These are phyloP conservation scores for Diplodia mutila DNA, from an alignment of 2,329 filamentous ascomycete genomes.

Conservation along the genomic window DNA sequence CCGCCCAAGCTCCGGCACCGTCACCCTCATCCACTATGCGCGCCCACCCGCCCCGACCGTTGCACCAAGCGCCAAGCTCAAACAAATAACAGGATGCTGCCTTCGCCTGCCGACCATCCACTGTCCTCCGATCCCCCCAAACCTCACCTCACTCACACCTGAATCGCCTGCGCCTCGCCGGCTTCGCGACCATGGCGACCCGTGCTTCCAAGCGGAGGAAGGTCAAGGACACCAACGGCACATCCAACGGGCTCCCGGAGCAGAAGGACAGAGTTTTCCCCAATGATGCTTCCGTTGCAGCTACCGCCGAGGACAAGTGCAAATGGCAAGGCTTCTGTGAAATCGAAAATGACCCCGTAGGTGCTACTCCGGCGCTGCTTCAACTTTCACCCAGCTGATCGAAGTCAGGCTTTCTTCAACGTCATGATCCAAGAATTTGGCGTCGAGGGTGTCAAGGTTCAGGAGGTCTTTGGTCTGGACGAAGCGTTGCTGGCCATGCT, in stretches of 20 bases:
- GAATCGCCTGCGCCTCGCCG: background rate
- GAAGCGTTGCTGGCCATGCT: slow-evolving; percentile 65
- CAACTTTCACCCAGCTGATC: slow-evolving; percentile 32
- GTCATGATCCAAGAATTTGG: slow-evolving; percentile 80
- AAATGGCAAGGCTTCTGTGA: slow-evolving; percentile 76
- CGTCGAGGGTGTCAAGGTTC: slow-evolving; percentile 71
- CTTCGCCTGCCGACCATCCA: background rate
- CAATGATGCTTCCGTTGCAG: slow-evolving; percentile 29
- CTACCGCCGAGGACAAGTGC: slow-evolving; percentile 44
- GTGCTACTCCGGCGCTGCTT: background rate
- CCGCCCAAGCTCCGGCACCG: slow-evolving; percentile 1
- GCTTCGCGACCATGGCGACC: slow-evolving; percentile 17
- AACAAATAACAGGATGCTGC: background rate
- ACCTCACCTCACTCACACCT: background rate
- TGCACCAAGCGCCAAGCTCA: background rate
- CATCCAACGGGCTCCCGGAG: background rate
- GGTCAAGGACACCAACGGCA: slow-evolving; percentile 3
- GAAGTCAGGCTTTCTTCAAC: slow-evolving; percentile 75
- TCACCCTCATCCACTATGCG: slow-evolving; percentile 1
- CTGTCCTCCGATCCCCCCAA: background rate
- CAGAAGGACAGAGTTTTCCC: slow-evolving; percentile 20
- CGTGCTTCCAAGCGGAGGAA: slow-evolving; percentile 24
- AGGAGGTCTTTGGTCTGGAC: slow-evolving; percentile 77
- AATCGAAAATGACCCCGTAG: slow-evolving; percentile 85
- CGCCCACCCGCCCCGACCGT: background rate